Conservation (phyloP, 352 stramenopile genomes). For the Globisporangium paroecandrum region DNA sequence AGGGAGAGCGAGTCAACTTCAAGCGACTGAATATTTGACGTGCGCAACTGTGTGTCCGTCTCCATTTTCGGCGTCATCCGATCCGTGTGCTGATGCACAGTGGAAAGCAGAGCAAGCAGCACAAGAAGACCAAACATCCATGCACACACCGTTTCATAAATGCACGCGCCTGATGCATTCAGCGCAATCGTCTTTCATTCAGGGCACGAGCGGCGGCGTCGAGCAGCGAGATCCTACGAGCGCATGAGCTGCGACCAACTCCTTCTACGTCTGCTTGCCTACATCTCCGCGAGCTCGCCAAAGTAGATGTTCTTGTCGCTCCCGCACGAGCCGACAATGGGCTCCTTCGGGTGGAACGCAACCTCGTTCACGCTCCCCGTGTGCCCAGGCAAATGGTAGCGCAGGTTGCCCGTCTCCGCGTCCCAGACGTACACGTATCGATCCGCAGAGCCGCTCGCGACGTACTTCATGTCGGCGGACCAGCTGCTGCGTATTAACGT, state of each 20-base stretch:
- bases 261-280: constrained; percentile 2
- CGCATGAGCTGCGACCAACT: neutral
- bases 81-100: neutral
- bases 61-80: neutral
- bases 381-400: constrained; percentile 93
- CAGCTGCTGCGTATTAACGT: constrained; percentile 92
- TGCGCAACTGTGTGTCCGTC: neutral
- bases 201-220: neutral
- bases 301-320: constrained; percentile 88
- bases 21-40: constrained; percentile 7
- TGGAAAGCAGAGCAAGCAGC: neutral
- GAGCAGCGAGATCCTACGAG: neutral
- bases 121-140: neutral
- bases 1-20: constrained; percentile 8
- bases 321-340: constrained; percentile 82
- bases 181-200: neutral
- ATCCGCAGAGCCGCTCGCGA: constrained; percentile 88
- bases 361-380: constrained; percentile 93
- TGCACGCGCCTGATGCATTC: neutral
- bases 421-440: constrained; percentile 96
- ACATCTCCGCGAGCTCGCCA: constrained; percentile 65
- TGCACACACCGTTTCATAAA: neutral
- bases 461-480: constrained; percentile 85
- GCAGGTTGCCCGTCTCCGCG: constrained; percentile 82
- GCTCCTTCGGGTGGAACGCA: constrained; percentile 85